Conservation (phyloP, 2,329 filamentous ascomycete species). For the Colletotrichum sp. region DNA sequence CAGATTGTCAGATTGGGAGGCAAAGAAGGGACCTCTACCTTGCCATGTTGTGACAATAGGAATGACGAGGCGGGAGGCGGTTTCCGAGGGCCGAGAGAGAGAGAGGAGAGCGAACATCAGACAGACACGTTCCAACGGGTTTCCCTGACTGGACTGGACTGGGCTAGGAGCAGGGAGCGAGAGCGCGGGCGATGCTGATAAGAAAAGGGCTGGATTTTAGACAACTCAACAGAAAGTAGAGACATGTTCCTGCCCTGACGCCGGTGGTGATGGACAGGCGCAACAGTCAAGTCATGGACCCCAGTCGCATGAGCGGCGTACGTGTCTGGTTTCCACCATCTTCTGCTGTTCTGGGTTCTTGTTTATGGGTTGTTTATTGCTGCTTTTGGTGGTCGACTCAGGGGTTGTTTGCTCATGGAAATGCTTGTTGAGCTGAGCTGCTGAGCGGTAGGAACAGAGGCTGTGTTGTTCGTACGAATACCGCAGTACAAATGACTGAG, state of each 20-base stretch:
- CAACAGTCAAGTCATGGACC: background rate
- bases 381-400: background rate
- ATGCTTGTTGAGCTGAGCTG: constrained; percentile 18
- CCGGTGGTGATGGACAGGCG: background rate
- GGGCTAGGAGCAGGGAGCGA: background rate
- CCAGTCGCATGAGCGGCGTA: background rate
- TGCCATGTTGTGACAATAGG: background rate
- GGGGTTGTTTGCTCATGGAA: background rate
- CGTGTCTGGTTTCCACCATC: background rate
- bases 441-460: background rate
- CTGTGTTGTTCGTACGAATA: background rate
- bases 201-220: constrained; percentile 3
- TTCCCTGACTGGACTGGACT: background rate
- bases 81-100: background rate
- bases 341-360: background rate
- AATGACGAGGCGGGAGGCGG: background rate
- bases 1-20: background rate
- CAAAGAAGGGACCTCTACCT: background rate
- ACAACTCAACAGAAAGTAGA: constrained; percentile 13
- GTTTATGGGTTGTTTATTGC: background rate
- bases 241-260: background rate
- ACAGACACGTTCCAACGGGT: constrained; percentile 10
- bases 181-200: background rate
- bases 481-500: background rate
- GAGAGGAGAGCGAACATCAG: background rate